Conservation (phyloP, 2,329 filamentous ascomycete species). For the Arthrinium puccinioides region DNA sequence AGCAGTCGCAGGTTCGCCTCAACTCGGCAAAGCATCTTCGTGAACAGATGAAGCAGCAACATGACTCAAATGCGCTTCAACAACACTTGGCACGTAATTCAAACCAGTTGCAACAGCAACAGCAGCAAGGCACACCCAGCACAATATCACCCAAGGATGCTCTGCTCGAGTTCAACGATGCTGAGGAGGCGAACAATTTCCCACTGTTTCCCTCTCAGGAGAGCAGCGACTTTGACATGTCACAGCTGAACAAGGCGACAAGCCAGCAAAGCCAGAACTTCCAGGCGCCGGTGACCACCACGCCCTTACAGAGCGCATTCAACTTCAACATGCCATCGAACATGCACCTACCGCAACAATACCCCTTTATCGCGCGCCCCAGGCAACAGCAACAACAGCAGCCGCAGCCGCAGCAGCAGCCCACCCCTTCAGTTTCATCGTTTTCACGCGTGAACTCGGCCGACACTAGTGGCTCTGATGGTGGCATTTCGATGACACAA, state of each 20-base stretch:
- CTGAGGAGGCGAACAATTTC: slow-evolving; percentile 60
- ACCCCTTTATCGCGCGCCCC: slow-evolving; percentile 29
- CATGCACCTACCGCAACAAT: slow-evolving; percentile 41
- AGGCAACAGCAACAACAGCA: no score
- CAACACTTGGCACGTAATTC: slow-evolving; percentile 32
- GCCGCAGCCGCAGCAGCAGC: no score
- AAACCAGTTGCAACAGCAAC: slow-evolving; percentile 25
- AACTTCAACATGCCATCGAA: slow-evolving; percentile 30
- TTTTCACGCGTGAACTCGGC: slow-evolving; percentile 33
- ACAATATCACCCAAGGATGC: slow-evolving; percentile 96
- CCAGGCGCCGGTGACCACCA: slow-evolving; percentile 18
- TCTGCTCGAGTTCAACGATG: slow-evolving; percentile 74
- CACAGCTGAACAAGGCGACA: slow-evolving; percentile 27
- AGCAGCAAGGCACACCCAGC: slow-evolving; percentile 51
- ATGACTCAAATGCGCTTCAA: slow-evolving; percentile 42
- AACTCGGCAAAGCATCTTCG: slow-evolving; percentile 52
- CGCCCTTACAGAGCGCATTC: slow-evolving; percentile 19
- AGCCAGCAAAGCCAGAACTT: slow-evolving; percentile 7
- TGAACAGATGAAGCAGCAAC: slow-evolving; percentile 54
- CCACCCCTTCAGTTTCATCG: slow-evolving; percentile 31
- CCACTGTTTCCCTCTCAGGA: slow-evolving; percentile 65
- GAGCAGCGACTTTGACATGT: slow-evolving; percentile 33
- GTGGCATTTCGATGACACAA: slow-evolving; percentile 25
- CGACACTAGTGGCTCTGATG: slow-evolving; percentile 29
- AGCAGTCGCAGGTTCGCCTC: slow-evolving; percentile 30